Percentiles rank a stretch among this genome's conserved stretches.
Conservation (phyloP, 179 eudicot species). For the Camellia oleifera region DNA sequence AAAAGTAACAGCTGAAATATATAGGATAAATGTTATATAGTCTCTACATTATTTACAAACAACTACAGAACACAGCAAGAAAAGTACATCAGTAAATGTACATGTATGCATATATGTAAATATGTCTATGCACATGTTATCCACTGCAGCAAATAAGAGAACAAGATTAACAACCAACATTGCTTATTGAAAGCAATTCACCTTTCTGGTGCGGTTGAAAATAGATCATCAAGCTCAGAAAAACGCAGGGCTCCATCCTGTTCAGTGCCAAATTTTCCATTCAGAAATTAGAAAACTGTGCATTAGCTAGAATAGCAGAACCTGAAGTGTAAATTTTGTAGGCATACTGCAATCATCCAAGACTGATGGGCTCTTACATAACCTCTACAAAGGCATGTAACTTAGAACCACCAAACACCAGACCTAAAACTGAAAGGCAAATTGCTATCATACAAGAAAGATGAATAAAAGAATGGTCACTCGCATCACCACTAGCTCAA, state of each 20-base stretch:
- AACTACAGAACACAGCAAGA: not conserved
- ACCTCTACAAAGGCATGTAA: not conserved
- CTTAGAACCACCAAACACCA: not conserved
- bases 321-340: not conserved
- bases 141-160: not conserved
- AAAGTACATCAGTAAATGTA: not conserved
- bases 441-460: conserved; percentile 1
- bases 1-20: not conserved
- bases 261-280: conserved; percentile 17
- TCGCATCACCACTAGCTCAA: not conserved
- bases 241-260: conserved; percentile 73
- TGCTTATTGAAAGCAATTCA: conserved; percentile 22
- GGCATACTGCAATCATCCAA: conserved; percentile 1
- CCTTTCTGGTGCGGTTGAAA: conserved; percentile 98
- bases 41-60: not conserved
- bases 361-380: not conserved
- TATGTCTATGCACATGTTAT: not conserved
- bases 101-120: not conserved
- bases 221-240: conserved; percentile 77
- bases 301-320: not conserved
- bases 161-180: conserved; percentile 4
- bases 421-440: not conserved
- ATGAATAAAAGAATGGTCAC: not conserved
- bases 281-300: conserved; percentile 7
- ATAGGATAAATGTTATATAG: not conserved